Conservation (phyloP, 2,329 filamentous ascomycete species). For the Verticillium alfalfae region DNA sequence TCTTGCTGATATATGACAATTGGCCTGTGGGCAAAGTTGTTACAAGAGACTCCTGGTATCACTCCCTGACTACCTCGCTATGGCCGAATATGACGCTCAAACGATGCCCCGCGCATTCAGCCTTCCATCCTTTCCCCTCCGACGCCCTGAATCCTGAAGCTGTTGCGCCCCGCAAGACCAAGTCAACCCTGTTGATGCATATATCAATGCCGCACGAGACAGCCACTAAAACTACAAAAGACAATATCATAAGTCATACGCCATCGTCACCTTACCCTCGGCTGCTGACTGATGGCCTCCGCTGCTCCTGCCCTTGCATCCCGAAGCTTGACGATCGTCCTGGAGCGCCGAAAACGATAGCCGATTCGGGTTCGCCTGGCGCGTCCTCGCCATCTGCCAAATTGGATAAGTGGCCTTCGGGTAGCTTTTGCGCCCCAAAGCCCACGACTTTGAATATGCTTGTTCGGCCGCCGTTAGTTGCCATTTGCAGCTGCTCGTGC, state of each 20-base stretch:
- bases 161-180: not conserved
- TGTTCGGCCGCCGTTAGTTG: constrained; percentile 58
- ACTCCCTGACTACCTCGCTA: too few relatives aligned
- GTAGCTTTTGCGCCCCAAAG: constrained; percentile 48
- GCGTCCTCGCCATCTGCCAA: constrained; percentile 46
- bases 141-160: not conserved
- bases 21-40: too few relatives aligned
- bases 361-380: constrained; percentile 50
- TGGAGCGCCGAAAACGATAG: constrained; percentile 26
- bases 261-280: constrained; percentile 29
- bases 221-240: not conserved
- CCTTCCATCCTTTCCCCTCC: not conserved
- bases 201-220: not conserved
- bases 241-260: not conserved
- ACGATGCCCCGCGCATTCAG: too few relatives aligned
- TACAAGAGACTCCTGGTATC: too few relatives aligned
- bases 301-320: constrained; percentile 31
- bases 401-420: constrained; percentile 40
- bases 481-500: constrained; percentile 60
- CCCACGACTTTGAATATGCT: constrained; percentile 61
- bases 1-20: too few relatives aligned
- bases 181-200: not conserved
- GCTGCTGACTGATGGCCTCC: constrained; percentile 40
- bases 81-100: too few relatives aligned
- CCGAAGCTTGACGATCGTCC: constrained; percentile 42